Evolutionary conservation across 192 early-diverging fungal species (phyloP), one percentile per base, ranked within the genome.

Genomic region (Backusella tuberculispora): DNA sequence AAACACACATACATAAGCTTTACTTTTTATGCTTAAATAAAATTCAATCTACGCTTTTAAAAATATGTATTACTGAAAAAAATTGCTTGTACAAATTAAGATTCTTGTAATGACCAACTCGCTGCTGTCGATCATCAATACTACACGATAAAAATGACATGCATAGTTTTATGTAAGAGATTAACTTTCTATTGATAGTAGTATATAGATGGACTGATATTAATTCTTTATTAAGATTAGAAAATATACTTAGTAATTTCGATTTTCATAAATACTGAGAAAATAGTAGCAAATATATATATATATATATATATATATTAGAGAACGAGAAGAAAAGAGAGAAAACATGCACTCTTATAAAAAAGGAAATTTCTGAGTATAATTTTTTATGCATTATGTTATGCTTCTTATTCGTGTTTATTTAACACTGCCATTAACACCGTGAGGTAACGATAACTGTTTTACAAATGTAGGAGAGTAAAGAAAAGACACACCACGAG

Each of bases 351-450:
- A 53, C n/a, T 8, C 3, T 53, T 8, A 53, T 53, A 53, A 53
- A 21, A 53, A 53, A 53, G 50, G 50, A 53, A 53, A 53, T 53
- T 7, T 9, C 50, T 53, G 50, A 53, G 50, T 19, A 53, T 53
- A 19, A 21, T 2, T n/a, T 34, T 34, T 34, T 53, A 53, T 53
- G 50, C 50, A 3, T 53, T n/a, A 53, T 19, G 3, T 53, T 9
- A 24, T 53, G 50, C 50, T 53, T 53, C 19, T 19, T 19, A 53
- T 53, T 19, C 50, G 19, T 8, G 50, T 19, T 53, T 53, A 53
- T 53, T 48, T 53, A 53, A 21, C 19, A 21, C n/a, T 8, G 9
- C n/a, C 8, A 53, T 17, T 8, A 92, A 91, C 8, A 38, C 29
- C 29, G 29, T 34, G 13, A 65, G 46, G 63, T 14, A 24, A 24